Evolutionary conservation across 208 protist genomes (phyloP).

Genomic region (Trypanosoma caninum): DNA sequence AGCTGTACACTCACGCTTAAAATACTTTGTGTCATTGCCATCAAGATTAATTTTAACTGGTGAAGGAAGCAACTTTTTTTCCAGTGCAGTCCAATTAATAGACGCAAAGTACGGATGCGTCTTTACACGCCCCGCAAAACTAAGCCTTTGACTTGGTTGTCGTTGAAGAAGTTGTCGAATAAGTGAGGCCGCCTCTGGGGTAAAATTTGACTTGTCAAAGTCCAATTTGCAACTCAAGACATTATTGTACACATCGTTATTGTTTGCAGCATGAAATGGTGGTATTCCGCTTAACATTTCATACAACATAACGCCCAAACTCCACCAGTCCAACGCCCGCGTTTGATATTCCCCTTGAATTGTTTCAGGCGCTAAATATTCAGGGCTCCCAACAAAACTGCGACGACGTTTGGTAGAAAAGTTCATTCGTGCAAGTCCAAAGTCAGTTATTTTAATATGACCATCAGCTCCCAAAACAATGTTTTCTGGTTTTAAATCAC

Average conservation of each 20-base stretch:
- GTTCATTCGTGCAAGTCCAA: slow-evolving; percentile 81
- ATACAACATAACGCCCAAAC: slow-evolving; percentile 94
- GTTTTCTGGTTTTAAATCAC: slow-evolving; percentile 91
- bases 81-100: slow-evolving; percentile 68
- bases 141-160: slow-evolving; percentile 39
- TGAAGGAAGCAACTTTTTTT: slow-evolving; percentile 32
- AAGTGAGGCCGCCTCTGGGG: slow-evolving; percentile 54
- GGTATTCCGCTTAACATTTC: slow-evolving; percentile 91
- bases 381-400: slow-evolving; percentile 89
- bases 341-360: slow-evolving; percentile 88
- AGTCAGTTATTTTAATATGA: slow-evolving; percentile 85
- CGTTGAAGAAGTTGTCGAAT: slow-evolving; percentile 53
- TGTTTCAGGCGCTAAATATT: slow-evolving; percentile 92
- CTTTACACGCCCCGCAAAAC: slow-evolving; percentile 40
- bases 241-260: slow-evolving; percentile 76
- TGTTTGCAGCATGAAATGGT: slow-evolving; percentile 91
- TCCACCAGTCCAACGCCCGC: slow-evolving; percentile 96
- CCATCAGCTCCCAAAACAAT: slow-evolving; percentile 78
- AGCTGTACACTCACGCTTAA: slow-evolving; percentile 68
- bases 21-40: slow-evolving; percentile 62
- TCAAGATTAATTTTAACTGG: slow-evolving; percentile 46
- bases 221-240: slow-evolving; percentile 53
- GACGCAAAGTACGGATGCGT: slow-evolving; percentile 65
- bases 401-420: slow-evolving; percentile 56
- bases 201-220: slow-evolving; percentile 40